A percentile compares a stretch with the other conserved stretches of the same genome.
Evolutionary conservation across 192 early-diverging fungal species (phyloP).

Genomic region (Rhizophagus clarus): DNA sequence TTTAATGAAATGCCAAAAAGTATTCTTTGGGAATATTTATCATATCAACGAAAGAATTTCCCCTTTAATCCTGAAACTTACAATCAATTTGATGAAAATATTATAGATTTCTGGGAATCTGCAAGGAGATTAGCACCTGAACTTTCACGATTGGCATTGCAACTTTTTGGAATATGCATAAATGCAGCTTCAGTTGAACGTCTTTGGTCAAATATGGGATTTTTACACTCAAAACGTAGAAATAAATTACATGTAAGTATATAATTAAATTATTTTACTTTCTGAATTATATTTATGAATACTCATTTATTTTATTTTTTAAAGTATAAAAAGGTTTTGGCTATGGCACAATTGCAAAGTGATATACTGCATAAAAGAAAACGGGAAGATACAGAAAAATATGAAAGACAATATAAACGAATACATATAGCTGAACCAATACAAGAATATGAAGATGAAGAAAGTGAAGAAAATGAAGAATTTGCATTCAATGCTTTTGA

Average conservation of each 20-base stretch:
- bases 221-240: not conserved
- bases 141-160: not conserved
- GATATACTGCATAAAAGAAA: not conserved
- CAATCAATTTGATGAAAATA: conserved; percentile 11
- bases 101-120: not conserved
- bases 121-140: not conserved
- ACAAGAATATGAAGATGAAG: not conserved
- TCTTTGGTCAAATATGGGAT: not conserved
- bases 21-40: conserved; percentile 5
- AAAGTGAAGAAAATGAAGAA: not conserved
- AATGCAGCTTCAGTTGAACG: not conserved
- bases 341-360: conserved; percentile 7
- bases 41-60: conserved; percentile 5
- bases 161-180: not conserved
- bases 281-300: not conserved
- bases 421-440: not conserved
- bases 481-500: conserved; percentile 1
- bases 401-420: not conserved
- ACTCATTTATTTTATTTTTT: not conserved
- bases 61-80: conserved; percentile 7
- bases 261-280: not conserved
- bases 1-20: conserved; percentile 1
- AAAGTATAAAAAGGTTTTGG: not conserved
- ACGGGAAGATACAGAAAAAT: not conserved
- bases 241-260: not conserved